Evolutionary conservation across 306 rosid genomes (phyloP), one percentile per base, ranked within the genome.

Genomic region (Castanopsis chinensis): DNA sequence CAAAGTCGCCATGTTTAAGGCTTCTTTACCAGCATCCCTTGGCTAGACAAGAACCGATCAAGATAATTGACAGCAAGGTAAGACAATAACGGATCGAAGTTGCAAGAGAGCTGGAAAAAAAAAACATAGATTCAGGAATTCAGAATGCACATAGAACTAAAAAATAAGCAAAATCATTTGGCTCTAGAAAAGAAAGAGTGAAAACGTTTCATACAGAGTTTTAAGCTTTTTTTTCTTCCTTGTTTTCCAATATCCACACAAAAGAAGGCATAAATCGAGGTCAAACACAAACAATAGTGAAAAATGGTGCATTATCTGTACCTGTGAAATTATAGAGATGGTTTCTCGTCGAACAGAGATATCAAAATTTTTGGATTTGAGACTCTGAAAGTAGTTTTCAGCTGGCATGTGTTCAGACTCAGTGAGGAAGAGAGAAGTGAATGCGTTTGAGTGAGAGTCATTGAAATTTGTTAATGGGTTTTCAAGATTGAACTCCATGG

Each of bases 401-500:
- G 95, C 87, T 1, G 94, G 97, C 85, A 90, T 91, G 85, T 92
- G 97, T 79, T 95, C 97, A 69, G 97, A 86, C 77, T 95, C 97
- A 53, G 64, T 71, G 80, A 85, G 86, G 73, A 95, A 92, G 71
- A 90, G 92, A 30, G 92, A 91, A 72, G 91, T 65, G 76, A 86
- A 52, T 4, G 81, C 23, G 43, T 92, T 88, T 45, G 76, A 85
- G 73, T 79, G 87, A 56, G 76, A 85, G 55, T 80, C 80, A 20
- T 85, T 85, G 81, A 77, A 83, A 81, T 87, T 76, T 32, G 86
- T 85, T 2, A 91, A 82, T 74, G 99, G 99, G 92, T 92, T 91
- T 86, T 94, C 97, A 14, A 90, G 97, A 85, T 92, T 91, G 87
- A 90, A 90, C 80, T 94, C 99, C 99, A 95, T 95, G 75, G 83